phyloP scores from a whole-genome alignment of 192 early-diverging fungal species.

The Funneliformis mosseae region DNA sequence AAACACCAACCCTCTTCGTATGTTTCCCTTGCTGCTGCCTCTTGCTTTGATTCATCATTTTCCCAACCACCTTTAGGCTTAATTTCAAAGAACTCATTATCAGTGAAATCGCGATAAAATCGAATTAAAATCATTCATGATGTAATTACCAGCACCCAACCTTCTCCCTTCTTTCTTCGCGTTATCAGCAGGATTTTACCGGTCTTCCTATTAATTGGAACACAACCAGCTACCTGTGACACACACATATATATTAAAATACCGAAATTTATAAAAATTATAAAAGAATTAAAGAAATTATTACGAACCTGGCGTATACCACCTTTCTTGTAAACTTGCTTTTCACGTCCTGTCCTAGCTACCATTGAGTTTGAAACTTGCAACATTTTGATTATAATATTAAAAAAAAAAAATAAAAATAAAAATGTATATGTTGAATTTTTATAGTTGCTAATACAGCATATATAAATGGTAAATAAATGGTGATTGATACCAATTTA shows the following conservation, averaged over 20 bases:
- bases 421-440: too few relatives aligned
- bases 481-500: too few relatives aligned
- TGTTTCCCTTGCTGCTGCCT: constrained; percentile 61
- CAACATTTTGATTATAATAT: neutral
- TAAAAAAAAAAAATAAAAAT: neutral
- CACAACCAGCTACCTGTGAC: constrained; percentile 56
- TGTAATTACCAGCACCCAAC: constrained; percentile 53
- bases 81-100: neutral
- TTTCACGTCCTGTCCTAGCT: constrained; percentile 33
- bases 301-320: constrained; percentile 21
- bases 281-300: neutral
- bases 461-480: too few relatives aligned
- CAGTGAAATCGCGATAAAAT: constrained; percentile 7
- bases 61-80: constrained; percentile 71
- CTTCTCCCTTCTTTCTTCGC: constrained; percentile 47
- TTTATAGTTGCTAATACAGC: too few relatives aligned
- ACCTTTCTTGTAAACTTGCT: constrained; percentile 23
- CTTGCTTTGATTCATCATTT: constrained; percentile 57
- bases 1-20: constrained; percentile 58
- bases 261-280: neutral
- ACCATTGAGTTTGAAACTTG: neutral
- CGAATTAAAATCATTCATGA: neutral
- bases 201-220: constrained; percentile 51
- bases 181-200: constrained; percentile 55
- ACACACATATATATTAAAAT: neutral